Evolutionary conservation across 2,329 filamentous ascomycete genomes (phyloP), one percentile per base, ranked within the genome.

Genomic region (Diaporthe batatas): DNA sequence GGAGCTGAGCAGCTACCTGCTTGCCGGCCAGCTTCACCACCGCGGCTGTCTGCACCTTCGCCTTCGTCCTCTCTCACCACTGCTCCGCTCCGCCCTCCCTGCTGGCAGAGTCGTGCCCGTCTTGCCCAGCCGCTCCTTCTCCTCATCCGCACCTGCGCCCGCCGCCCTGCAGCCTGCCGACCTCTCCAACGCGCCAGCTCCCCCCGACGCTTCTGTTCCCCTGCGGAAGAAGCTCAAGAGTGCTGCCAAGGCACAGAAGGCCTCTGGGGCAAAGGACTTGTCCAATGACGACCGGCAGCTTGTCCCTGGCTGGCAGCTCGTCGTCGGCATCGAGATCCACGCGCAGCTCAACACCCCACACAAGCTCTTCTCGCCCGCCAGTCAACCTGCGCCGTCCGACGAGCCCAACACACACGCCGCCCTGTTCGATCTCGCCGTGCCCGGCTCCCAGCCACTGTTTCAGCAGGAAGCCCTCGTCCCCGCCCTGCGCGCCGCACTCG

Each of bases 281-380:
- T 82, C 83, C 67, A 87, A 87, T 75, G 79, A 77, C 36, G 81
- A 81, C 74, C 84, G 82, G 62, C 89, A 91, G 80, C 87, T 84
- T 23, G 88, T 90, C 0, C 83, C 87, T 7, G 91, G 91, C 44
- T 99, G 96, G 96, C 94, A 98, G 82, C 86, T 98, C 78, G 98
- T 96, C 0, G 94, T 98, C 36, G 96, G 96, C 74, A 95, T 99
- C 77, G 96, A 99, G 84, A 96, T 99, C 76, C 96, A 99, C 81
- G 96, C 96, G 25, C 96, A 98, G 83, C 87, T 99, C 79, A 98
- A 98, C 82, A 96, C 95, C 0, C 87, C 90, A 6, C 88, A 89
- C 79, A 99, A 99, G 83, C 90, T 99, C 71, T 99, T 99, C 84
- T 98, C 96, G 1, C 82, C 88, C 49, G 92, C 92, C 14, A 81